Conservation (phyloP, 2,329 filamentous ascomycete species). For the Neonectria sp. region DNA sequence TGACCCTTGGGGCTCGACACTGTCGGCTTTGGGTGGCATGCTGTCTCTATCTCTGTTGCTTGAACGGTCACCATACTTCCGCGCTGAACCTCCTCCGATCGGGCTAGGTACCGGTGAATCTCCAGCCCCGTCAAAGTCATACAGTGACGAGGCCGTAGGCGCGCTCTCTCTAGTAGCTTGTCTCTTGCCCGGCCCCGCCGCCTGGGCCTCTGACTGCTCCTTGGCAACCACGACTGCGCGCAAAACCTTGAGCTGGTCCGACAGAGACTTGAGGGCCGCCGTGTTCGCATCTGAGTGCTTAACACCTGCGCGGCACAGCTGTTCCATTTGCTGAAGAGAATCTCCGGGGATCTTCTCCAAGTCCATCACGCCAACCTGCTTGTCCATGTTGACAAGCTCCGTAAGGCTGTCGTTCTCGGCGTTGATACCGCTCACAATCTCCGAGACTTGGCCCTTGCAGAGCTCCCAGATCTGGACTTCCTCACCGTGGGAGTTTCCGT, state of each 20-base stretch:
- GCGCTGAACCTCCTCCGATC: conserved; percentile 51
- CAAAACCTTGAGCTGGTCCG: conserved; percentile 61
- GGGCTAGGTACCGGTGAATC: conserved; percentile 64
- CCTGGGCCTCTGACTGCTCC: conserved; percentile 56
- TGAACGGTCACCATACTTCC: conserved; percentile 55
- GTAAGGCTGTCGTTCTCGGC: conserved; percentile 59
- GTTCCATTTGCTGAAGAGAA: conserved; percentile 60
- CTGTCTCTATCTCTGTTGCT: conserved; percentile 65
- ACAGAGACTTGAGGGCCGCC: conserved; percentile 53
- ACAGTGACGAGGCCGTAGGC: conserved; percentile 55
- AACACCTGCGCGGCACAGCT: conserved; percentile 59
- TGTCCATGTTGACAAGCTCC: conserved; percentile 58
- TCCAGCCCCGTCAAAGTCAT: conserved; percentile 61
- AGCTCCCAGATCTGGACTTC: conserved; percentile 61
- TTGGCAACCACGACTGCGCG: conserved; percentile 61
- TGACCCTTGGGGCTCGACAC: conserved; percentile 67
- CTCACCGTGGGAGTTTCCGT: conserved; percentile 59
- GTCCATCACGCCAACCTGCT: conserved; percentile 57
- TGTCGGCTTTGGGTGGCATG: conserved; percentile 69
- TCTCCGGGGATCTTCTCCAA: conserved; percentile 55
- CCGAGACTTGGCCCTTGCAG: conserved; percentile 56
- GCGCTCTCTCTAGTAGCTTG: conserved; percentile 43
- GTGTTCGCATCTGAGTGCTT: conserved; percentile 58
- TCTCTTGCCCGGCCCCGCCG: conserved; percentile 51
- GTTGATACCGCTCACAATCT: conserved; percentile 59